A percentile compares a stretch with the other conserved stretches of the same genome.
Evolutionary conservation across 345 rosid species (phyloP).

Genomic region (Hypericum perforatum): DNA sequence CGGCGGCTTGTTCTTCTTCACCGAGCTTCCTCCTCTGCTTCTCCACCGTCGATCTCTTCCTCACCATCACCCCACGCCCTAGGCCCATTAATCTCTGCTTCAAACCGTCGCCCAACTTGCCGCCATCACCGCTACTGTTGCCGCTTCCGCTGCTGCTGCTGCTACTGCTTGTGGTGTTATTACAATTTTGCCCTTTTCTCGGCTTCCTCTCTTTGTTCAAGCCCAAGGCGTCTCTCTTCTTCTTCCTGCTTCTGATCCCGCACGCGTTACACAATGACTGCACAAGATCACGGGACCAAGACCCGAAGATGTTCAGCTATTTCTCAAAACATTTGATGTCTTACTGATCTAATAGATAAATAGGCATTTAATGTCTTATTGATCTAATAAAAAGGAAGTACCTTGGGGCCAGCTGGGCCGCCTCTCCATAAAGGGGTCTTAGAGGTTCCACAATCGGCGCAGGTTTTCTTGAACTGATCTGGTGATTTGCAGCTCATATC

Average conservation of each 20-base stretch:
- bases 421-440: constrained; percentile 3
- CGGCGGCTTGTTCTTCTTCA: constrained; percentile 62
- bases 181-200: constrained; percentile 5
- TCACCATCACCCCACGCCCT: constrained; percentile 2
- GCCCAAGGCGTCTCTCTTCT: constrained; percentile 33
- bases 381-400: too few species aligned
- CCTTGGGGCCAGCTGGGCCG: constrained; percentile 4
- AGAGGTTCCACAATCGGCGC: constrained; percentile 2
- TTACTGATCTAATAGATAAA: too few species aligned
- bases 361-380: too few species aligned
- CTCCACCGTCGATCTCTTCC: constrained; percentile 11
- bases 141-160: not conserved
- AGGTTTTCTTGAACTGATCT: not conserved
- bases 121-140: not conserved
- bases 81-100: constrained; percentile 14
- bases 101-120: constrained; percentile 12
- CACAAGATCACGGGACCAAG: not conserved
- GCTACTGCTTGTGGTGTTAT: constrained; percentile 9
- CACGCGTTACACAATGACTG: constrained; percentile 91
- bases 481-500: too few species aligned
- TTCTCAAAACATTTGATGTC: not conserved
- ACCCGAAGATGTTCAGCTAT: not conserved
- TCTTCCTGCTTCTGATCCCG: constrained; percentile 79
- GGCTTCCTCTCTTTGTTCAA: constrained; percentile 14
- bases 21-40: constrained; percentile 27